Percentiles rank a stretch among this genome's conserved stretches.
Conservation (phyloP, 345 rosid species). For the Eutrema heterophyllum region DNA sequence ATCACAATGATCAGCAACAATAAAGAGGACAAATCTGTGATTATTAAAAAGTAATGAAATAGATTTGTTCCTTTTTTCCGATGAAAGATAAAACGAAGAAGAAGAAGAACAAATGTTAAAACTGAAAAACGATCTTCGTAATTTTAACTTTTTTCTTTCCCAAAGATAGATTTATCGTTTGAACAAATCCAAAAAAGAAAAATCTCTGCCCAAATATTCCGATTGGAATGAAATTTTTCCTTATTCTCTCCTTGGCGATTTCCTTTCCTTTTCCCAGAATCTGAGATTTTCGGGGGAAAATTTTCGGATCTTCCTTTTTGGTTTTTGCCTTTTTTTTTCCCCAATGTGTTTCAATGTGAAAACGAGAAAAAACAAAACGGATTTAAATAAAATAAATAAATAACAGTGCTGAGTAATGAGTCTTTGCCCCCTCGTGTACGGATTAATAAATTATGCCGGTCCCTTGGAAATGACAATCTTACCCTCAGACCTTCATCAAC, state of each 20-base stretch:
- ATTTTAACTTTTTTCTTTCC: constrained; percentile 13
- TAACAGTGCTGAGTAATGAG: constrained; percentile 25
- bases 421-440: constrained; percentile 34
- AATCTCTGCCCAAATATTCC: constrained; percentile 45
- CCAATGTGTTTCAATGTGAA: constrained; percentile 31
- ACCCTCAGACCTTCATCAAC: constrained; percentile 18
- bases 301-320: constrained; percentile 43
- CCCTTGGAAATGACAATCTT: constrained; percentile 18
- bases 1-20: constrained; percentile 33
- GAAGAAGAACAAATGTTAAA: constrained; percentile 22
- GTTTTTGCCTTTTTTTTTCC: neutral
- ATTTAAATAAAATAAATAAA: constrained; percentile 9
- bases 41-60: neutral
- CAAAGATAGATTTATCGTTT: constrained; percentile 29
- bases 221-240: constrained; percentile 31
- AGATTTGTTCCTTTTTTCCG: neutral
- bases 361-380: constrained; percentile 8
- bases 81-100: constrained; percentile 5
- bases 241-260: constrained; percentile 21
- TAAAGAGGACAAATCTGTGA: neutral
- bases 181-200: constrained; percentile 39
- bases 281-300: constrained; percentile 33
- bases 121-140: constrained; percentile 2
- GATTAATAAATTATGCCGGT: constrained; percentile 24
- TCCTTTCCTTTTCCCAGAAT: constrained; percentile 25